Percentiles rank a stretch among this genome's conserved stretches.
Conservation (phyloP, 1,284 basidiomycete species). For the Thelephora terrestris region DNA sequence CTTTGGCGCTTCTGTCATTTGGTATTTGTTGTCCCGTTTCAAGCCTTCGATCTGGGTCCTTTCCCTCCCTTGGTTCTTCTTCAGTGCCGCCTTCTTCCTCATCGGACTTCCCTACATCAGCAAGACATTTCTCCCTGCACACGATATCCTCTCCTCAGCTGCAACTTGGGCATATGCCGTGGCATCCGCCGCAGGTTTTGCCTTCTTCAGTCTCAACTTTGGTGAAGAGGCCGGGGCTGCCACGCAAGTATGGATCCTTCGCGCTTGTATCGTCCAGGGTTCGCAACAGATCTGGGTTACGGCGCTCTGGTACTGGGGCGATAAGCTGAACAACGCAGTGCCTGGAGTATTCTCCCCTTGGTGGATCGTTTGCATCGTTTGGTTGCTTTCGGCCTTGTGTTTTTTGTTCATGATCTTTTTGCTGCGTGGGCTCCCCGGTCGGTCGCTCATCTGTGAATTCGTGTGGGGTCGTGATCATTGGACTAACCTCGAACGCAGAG, state of each 20-base stretch:
- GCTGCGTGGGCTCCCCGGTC: constrained; percentile 69
- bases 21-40: constrained; percentile 85
- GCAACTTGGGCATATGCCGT: constrained; percentile 88
- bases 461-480: not conserved
- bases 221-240: constrained; percentile 90
- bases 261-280: constrained; percentile 86
- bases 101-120: constrained; percentile 79
- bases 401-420: constrained; percentile 74
- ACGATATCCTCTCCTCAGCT: constrained; percentile 57
- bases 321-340: constrained; percentile 51
- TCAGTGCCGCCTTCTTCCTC: constrained; percentile 79
- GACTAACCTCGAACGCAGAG: constrained; percentile 18
- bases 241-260: constrained; percentile 83
- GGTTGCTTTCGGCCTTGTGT: constrained; percentile 70
- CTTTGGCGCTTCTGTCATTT: constrained; percentile 73
- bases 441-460: not conserved
- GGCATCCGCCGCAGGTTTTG: constrained; percentile 81
- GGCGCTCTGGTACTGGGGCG: constrained; percentile 91
- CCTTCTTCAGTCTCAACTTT: constrained; percentile 91
- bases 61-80: constrained; percentile 82
- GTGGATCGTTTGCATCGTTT: constrained; percentile 78
- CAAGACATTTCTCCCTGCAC: constrained; percentile 48
- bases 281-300: constrained; percentile 92
- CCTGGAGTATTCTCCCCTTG: constrained; percentile 52
- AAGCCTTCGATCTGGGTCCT: constrained; percentile 84